These are phyloP conservation scores for Dissoconium aciculare DNA, from an alignment of 2,329 filamentous ascomycete genomes.

Conservation along the genomic window DNA sequence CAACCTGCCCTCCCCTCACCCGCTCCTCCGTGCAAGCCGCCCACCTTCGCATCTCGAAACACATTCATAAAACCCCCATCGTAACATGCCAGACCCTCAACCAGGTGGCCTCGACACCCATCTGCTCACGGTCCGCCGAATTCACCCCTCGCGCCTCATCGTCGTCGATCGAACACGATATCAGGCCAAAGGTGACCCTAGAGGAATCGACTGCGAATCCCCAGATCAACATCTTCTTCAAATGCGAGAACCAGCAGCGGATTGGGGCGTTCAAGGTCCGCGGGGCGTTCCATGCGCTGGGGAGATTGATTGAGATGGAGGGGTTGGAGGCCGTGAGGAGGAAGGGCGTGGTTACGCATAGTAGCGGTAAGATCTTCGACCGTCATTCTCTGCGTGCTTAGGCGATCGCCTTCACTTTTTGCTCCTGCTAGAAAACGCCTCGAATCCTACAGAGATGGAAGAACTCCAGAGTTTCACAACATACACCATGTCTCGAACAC, in stretches of 20 bases:
- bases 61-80: slow-evolving; percentile 73
- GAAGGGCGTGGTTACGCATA: slow-evolving; percentile 77
- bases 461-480: no score
- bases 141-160: not conserved
- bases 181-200: slow-evolving; percentile 4
- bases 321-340: slow-evolving; percentile 40
- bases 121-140: slow-evolving; percentile 25
- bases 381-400: not conserved
- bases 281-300: slow-evolving; percentile 77
- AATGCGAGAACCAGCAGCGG: slow-evolving; percentile 85
- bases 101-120: slow-evolving; percentile 56
- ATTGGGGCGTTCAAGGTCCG: slow-evolving; percentile 87
- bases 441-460: no score
- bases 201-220: slow-evolving; percentile 39
- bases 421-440: no score
- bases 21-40: slow-evolving; percentile 57
- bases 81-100: slow-evolving; percentile 65
- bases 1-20: slow-evolving; percentile 47
- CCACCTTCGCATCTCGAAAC: slow-evolving; percentile 54
- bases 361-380: slow-evolving; percentile 47
- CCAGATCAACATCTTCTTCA: slow-evolving; percentile 68
- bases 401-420: not conserved
- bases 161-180: not conserved
- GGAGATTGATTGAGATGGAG: slow-evolving; percentile 50
- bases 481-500: no score